These are phyloP conservation scores for Aspergillaceae sp. DNA, from an alignment of 2,329 filamentous ascomycete genomes.

Conservation along the genomic window DNA sequence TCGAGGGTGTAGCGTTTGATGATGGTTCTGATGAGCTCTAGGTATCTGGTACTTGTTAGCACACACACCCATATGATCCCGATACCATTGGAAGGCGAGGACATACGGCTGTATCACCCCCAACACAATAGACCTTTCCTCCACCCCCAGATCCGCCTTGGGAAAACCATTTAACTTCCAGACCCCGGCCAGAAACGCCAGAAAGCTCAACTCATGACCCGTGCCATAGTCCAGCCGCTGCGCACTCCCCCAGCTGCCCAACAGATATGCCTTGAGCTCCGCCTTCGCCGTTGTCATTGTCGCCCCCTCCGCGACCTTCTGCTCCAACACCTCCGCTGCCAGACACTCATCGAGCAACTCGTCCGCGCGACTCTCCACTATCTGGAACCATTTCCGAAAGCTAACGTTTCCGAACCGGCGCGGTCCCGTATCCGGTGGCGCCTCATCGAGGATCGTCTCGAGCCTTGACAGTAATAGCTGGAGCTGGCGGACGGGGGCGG, in stretches of 20 bases:
- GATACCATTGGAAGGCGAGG: neutral
- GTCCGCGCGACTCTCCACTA: slow-evolving; percentile 54
- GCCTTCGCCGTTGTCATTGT: slow-evolving; percentile 37
- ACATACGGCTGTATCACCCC: slow-evolving; percentile 74
- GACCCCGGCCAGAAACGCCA: slow-evolving; percentile 79
- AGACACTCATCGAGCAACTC: slow-evolving; percentile 52
- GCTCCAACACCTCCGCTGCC: slow-evolving; percentile 38
- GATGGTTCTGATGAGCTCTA: slow-evolving; percentile 69
- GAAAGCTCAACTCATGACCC: slow-evolving; percentile 88
- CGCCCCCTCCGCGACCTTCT: slow-evolving; percentile 13
- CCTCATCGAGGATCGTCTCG: slow-evolving; percentile 61
- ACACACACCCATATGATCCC: neutral
- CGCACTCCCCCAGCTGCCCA: slow-evolving; percentile 78
- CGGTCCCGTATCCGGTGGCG: slow-evolving; percentile 76
- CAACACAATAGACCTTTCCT: slow-evolving; percentile 72
- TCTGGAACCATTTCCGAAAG: slow-evolving; percentile 72
- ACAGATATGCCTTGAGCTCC: slow-evolving; percentile 70
- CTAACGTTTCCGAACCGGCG: slow-evolving; percentile 86
- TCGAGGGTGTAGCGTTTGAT: slow-evolving; percentile 90
- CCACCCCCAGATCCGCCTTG: slow-evolving; percentile 43
- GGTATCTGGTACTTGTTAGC: slow-evolving; percentile 48
- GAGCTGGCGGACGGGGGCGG: slow-evolving; percentile 55
- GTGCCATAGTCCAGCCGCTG: slow-evolving; percentile 93
- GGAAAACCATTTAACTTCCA: slow-evolving; percentile 84
- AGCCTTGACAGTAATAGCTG: slow-evolving; percentile 58